Evolutionary conservation across 441 rosid genomes (phyloP), one percentile per base, ranked within the genome.

Genomic region (Erodium texanum): DNA sequence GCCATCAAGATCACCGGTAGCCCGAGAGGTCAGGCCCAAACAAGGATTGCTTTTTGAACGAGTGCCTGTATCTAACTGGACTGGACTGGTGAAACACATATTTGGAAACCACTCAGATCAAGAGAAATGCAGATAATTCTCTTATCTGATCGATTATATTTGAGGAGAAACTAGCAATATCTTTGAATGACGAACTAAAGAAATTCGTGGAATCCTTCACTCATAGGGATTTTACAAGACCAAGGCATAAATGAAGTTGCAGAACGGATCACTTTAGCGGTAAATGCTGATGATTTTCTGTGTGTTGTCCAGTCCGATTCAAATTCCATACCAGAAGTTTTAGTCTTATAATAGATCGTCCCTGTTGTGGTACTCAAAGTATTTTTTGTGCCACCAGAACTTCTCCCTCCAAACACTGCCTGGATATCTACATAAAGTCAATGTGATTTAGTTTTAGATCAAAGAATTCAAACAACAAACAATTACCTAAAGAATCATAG

Each of bases 171-270:
- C 56, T 50, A 50, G 7, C 56, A 50, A 50, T 50, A 50, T n/a
- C 43, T 32, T 32, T 32, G 36, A 3, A 32, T 32, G 36, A 32
- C 36, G 36, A 62, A 77, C 59, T 78, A 86, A 80, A 87, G 82
- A 83, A 81, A 80, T 73, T 91, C 93, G 73, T 89, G 85, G n/a
- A 32, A 32, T 2, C 6, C 6, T 32, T 32, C 3, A 6, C 6
- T 6, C 78, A 86, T 89, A 72, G 89, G 87, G 74, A 94, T 89
- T 83, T 87, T 87, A 78, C 83, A 72, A 75, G 93, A 83, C 85
- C 93, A 84, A 75, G 89, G 88, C 87, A 89, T 86, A 75, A 84
- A 86, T 69, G 83, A 81, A 67, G 86, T 83, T 71, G 94, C 78
- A 16, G 90, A 82, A 79, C 87, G 86, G 78, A 87, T 85, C 70